Evolutionary conservation across 139 green algal genomes (phyloP), one percentile per base, ranked within the genome.

Genomic region (Coelastrella sp.): DNA sequence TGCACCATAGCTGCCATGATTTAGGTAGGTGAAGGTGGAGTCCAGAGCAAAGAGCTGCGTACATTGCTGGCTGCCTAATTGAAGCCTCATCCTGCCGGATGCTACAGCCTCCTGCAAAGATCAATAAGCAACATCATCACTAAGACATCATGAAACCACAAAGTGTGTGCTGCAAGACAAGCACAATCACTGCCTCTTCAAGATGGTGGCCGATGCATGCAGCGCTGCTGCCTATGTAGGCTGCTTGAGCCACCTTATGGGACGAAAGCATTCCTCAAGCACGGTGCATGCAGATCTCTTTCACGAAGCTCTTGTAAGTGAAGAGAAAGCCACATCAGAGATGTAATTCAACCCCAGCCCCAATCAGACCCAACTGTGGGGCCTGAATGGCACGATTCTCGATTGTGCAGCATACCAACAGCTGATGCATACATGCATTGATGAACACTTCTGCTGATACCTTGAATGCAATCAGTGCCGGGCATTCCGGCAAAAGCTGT

Each of bases 1-100:
- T 6, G 95, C 95, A 0, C 95, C 95, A 78, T 96, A 97, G 84
- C 78, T 92, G 89, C 94, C 95, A 70, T 97, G 95, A 88, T 97
- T 97, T 0, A 97, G 89, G 90, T 97, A 95, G 4, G 80, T 75
- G 19, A 90, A 82, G 1, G 22, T 57, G 1, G 89, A 66, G 35
- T 94, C 93, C 66, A 96, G 82, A 8, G 61, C 63, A 74, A 95
- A 96, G 19, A 96, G 90, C 65, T 90, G n/a, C 19, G 82, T 78
- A 60, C 73, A 84, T n/a, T 86, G 81, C 8, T n/a, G 20, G 8
- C 49, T 91, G 65, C 83, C 90, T 25, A 84, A 74, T 15, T 72
- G 7, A 27, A 61, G 4, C 8, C 8, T 27, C 20, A 57, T n/a
- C 65, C 22, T 10, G 73, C 85, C 85, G 19, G 63, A 56, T 11